These are phyloP conservation scores for Carex littledalei DNA, from an alignment of 176 grass and related monocot species.

Conservation along the genomic window DNA sequence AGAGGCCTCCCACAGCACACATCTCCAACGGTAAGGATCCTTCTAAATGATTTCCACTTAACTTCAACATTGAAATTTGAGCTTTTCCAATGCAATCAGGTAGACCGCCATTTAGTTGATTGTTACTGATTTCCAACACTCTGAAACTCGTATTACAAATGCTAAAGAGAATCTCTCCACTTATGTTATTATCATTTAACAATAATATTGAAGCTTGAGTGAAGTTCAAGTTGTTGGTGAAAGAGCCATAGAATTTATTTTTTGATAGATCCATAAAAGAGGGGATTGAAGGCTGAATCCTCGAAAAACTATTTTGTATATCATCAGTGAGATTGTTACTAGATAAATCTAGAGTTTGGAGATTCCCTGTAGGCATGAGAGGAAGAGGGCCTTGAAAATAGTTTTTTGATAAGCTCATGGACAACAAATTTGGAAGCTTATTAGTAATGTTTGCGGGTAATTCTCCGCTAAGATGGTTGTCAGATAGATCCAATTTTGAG, in stretches of 20 bases:
- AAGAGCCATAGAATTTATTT: not conserved
- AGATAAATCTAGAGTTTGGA: not conserved
- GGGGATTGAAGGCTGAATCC: not conserved
- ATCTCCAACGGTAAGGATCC: not conserved
- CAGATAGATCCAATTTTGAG: not conserved
- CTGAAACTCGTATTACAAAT: not conserved
- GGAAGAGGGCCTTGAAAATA: not conserved
- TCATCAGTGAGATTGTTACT: conserved; percentile 13
- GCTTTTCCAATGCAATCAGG: not conserved
- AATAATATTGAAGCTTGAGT: no score
- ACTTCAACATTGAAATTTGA: not conserved
- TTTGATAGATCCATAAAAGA: not conserved
- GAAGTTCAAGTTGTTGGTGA: no score
- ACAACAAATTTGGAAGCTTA: not conserved
- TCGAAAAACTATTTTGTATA: conserved; percentile 11
- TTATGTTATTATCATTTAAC: no score
- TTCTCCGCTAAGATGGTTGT: not conserved
- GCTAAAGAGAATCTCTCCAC: not conserved
- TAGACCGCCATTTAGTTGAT: not conserved
- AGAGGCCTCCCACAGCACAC: not conserved
- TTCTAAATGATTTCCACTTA: not conserved
- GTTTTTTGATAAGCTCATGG: not conserved
- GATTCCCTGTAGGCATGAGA: not conserved
- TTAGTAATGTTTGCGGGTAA: conserved; percentile 11
- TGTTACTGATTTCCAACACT: not conserved